Base-by-base conservation (phyloP, 495 filamentous ascomycete genomes). In the Friedmanniomyces endolithicus region DNA sequence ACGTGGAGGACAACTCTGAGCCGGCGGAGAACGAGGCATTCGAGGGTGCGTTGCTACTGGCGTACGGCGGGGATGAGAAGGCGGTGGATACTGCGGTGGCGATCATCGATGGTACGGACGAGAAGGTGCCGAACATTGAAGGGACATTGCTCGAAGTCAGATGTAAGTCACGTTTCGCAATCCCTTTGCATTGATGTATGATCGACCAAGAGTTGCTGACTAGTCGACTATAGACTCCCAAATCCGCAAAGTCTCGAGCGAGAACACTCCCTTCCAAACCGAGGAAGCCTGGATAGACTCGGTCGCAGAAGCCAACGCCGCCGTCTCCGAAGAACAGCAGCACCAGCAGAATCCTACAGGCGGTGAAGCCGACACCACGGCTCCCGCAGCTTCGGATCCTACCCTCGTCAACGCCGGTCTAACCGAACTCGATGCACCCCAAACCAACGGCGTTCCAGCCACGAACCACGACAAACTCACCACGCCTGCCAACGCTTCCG, bases 1-100 rank as follows among this genome's bases (percentile, higher is more conserved):
- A 78, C 54, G 72, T 72, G 31, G 79, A 74, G 48, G 81, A 75
- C 45, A 78, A 78, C 44, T 78, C 84, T 61, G 75, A 81, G 19
- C 66, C 73, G 2, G 82, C 86, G 33, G 87, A 95, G 69, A 86
- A 79, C 63, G 79, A 79, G 69, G 92, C 89, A 41, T 85, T 97
- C 56, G 94, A 99, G 70, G 88, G 86, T 49, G 83, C 92, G 25
- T 75, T 99, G 40, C 81, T 90, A 49, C 75, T 86, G 63, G 83
- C 97, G 37, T 99, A 99, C 68, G 83, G 81, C 20, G 94, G 94
- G 29, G 85, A 88, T 59, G 77, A 84, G 47, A 76, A 78, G 60
- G 90, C 89, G 17, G 87, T 99, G 16, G 73, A 77, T 34, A 79
- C 86, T 12, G 90, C 94, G 74, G 66, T 88, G 59, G 94, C 87